Conservation (phyloP, 345 rosid species). For the Rhodamnia rubescens region DNA sequence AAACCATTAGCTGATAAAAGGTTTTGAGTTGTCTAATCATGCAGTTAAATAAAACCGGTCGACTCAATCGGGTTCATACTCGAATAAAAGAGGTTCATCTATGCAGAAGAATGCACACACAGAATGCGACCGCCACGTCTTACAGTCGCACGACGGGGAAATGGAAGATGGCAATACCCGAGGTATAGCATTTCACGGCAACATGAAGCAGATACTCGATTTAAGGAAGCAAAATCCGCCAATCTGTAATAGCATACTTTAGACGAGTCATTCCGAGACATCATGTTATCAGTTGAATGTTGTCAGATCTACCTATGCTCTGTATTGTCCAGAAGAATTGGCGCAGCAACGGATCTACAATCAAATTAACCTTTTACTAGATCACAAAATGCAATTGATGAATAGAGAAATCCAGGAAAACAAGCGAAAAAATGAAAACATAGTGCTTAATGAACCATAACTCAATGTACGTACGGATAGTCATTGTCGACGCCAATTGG, state of each 20-base stretch:
- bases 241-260: neutral
- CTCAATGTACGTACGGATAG: neutral
- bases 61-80: neutral
- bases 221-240: neutral
- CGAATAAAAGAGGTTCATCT: neutral
- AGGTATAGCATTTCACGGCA: neutral
- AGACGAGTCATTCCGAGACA: neutral
- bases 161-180: neutral
- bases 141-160: neutral
- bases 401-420: neutral
- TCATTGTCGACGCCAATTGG: neutral
- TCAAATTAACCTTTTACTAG: neutral
- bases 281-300: neutral
- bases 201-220: neutral
- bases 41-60: neutral
- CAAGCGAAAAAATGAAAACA: neutral
- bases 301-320: neutral
- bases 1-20: neutral
- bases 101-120: neutral
- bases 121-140: neutral
- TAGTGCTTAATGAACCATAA: neutral
- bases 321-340: neutral
- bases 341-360: neutral
- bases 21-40: neutral
- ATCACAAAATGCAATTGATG: neutral